Base-by-base conservation (phyloP, 768 basidiomycete species). In the Psilocybe subaeruginosa region DNA sequence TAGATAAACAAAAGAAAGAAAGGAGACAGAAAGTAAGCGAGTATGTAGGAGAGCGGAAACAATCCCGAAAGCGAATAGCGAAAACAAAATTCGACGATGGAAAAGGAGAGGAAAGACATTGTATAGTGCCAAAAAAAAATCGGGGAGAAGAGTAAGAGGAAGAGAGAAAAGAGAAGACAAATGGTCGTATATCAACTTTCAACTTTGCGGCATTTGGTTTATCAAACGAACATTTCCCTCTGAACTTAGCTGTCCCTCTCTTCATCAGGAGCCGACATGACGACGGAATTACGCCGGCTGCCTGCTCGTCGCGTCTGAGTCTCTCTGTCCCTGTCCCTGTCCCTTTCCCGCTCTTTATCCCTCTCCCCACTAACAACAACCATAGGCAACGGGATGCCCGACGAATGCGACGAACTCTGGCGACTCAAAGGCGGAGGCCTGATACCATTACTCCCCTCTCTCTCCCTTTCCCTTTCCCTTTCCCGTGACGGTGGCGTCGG, bases 261-360 rank as follows among this genome's bases (percentile, higher is more conserved):
- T 49, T 68, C 69, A 33, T 74, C 76, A 11, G 74, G 73, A 30
- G 73, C 71, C 7, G 74, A 69, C 77, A 77, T 75, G 47, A 70
- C 67, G 29, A 76, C 64, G n/a, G 78, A 77, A 54, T 76, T 74
- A 54, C 78, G 68, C 49, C 76, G 72, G 66, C 77, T 77, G 45
- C 66, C 75, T 16, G 69, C 68, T 33, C 66, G 54, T 54, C 66
- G 35, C 58, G 64, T 39, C 54, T 61, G 46, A 48, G 19, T 41
- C 30, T 58, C 55, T 19, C 52, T 46, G n/a, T 61, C 55, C 41
- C 68, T 43, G n/a, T 62, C 64, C 31, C 61, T 55, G 12, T 64
- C 54, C 31, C 51, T 14, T 37, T 60, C 60, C 19, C 54, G 35
- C 51, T 62, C 63, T 19, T 59, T 46, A 14, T 63, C 56, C 27